Base-by-base conservation (phyloP, 805 yeast species). In the Saturnispora diversa region DNA sequence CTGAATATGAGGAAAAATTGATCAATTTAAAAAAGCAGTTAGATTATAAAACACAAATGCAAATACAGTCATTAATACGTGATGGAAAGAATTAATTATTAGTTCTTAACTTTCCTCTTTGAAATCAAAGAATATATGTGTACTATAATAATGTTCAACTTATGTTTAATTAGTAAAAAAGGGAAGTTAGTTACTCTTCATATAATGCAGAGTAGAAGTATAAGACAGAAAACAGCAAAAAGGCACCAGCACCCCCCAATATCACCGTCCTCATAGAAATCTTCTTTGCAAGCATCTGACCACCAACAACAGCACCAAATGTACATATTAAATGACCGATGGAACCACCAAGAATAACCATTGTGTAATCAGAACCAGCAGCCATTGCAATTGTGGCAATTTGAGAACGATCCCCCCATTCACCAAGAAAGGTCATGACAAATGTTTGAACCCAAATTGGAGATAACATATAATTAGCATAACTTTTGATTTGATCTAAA, bases 381-480 rank as follows among this genome's bases (percentile, higher is more conserved):
- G 97, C 97, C 94, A 92, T 83, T 30, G 97, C 97, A 53, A 92
- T 87, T 25, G 97, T 92, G 32, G 97, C 95, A 42, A 92, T 86
- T 65, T 92, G 99, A 10, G 97, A 87, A 54, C 98, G 78, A 62
- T 92, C 99, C 38, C 99, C 99, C 94, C 97, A 87, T 65, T 92
- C 99, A 45, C 97, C 98, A 37, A 92, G 66, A 60, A 92, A 92
- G 4, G 95, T 85, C 97, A 92, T 90, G 40, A 77, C 77, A 56
- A 92, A 92, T 4, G 90, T 90, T 66, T 90, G 96, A 49, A 87
- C 80, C 88, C 95, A 92, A 8, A 79, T 65, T 3, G 98, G 97
- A 3, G 95, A 82, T 42, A 90, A 66, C 4, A 86, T 63, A 42
- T 77, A 74, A 3, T 77, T 61, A 2, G 80, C 75, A 37, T 83